These are phyloP conservation scores for Dendrobium huoshanense DNA, from an alignment of 106 monocot genomes.

Conservation along the genomic window DNA sequence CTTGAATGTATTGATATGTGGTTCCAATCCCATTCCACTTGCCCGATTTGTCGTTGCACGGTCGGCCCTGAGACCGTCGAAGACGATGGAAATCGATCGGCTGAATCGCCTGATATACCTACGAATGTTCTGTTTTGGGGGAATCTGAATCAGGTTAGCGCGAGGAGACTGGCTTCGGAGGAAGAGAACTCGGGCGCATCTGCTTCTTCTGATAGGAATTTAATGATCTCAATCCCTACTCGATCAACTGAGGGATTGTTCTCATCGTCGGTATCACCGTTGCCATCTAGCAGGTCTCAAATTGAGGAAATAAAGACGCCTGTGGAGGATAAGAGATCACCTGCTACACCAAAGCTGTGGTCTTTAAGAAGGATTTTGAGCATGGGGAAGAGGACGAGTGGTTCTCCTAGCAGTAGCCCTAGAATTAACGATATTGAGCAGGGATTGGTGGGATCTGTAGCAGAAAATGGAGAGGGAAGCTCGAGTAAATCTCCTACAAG, in stretches of 20 bases:
- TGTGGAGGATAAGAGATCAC: slow-evolving; percentile 2
- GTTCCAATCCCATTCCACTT: slow-evolving; percentile 49
- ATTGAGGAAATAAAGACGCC: slow-evolving; percentile 7
- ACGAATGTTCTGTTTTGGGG: slow-evolving; percentile 21
- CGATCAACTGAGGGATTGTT: slow-evolving; percentile 5
- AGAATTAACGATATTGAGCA: slow-evolving; percentile 18
- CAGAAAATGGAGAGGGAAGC: slow-evolving; percentile 1
- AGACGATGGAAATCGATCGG: background rate
- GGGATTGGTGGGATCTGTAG: slow-evolving; percentile 2
- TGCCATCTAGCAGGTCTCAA: slow-evolving; percentile 7
- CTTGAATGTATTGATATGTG: slow-evolving; percentile 60
- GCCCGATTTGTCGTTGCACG: slow-evolving; percentile 48
- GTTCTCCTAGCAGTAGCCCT: slow-evolving; percentile 4
- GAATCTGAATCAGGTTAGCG: slow-evolving; percentile 17
- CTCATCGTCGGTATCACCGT: background rate
- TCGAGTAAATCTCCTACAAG: background rate
- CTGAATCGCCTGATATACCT: slow-evolving; percentile 18
- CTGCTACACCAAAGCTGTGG: slow-evolving; percentile 6
- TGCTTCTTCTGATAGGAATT: slow-evolving; percentile 6
- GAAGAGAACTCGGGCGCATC: background rate
- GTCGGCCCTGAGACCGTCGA: background rate
- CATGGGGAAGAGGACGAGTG: slow-evolving; percentile 12
- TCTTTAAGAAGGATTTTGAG: slow-evolving; percentile 24
- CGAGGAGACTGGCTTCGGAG: background rate
- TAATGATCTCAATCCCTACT: slow-evolving; percentile 16